phyloP scores from a whole-genome alignment of 805 yeast genomes.

The Torulaspora indica region DNA sequence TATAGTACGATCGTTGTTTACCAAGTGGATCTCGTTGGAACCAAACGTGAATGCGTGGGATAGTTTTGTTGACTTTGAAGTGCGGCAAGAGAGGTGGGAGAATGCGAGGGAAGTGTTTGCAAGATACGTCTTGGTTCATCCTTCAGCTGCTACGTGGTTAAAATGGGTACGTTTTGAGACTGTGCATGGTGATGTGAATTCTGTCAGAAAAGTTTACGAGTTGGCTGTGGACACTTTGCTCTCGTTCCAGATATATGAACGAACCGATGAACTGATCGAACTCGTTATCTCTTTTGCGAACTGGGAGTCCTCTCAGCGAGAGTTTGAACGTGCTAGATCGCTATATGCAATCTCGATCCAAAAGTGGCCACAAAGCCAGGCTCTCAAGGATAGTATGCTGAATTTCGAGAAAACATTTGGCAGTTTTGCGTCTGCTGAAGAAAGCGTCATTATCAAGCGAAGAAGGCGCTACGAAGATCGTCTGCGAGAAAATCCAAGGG shows the following conservation, averaged over 20 bases:
- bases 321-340: conserved; percentile 57
- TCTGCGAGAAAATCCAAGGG: conserved; percentile 44
- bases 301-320: conserved; percentile 62
- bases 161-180: conserved; percentile 73
- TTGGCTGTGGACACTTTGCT: conserved; percentile 55
- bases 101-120: conserved; percentile 57
- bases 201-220: conserved; percentile 61
- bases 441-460: conserved; percentile 50
- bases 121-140: conserved; percentile 51
- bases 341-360: conserved; percentile 51
- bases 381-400: conserved; percentile 42
- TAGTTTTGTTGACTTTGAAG: conserved; percentile 68
- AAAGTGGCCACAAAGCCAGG: conserved; percentile 39
- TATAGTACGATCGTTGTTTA: conserved; percentile 62
- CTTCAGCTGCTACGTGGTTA: conserved; percentile 58
- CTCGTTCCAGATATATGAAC: conserved; percentile 18
- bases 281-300: conserved; percentile 48
- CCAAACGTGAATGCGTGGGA: conserved; percentile 69
- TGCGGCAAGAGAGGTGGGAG: conserved; percentile 53
- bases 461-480: conserved; percentile 49
- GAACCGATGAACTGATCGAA: conserved; percentile 37
- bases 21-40: conserved; percentile 76
- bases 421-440: conserved; percentile 47
- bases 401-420: conserved; percentile 67
- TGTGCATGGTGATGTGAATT: conserved; percentile 42